Percentiles rank a stretch among this genome's conserved stretches.
These are phyloP conservation scores for Amanita phalloides DNA, from an alignment of 768 basidiomycete genomes.

Conservation along the genomic window DNA sequence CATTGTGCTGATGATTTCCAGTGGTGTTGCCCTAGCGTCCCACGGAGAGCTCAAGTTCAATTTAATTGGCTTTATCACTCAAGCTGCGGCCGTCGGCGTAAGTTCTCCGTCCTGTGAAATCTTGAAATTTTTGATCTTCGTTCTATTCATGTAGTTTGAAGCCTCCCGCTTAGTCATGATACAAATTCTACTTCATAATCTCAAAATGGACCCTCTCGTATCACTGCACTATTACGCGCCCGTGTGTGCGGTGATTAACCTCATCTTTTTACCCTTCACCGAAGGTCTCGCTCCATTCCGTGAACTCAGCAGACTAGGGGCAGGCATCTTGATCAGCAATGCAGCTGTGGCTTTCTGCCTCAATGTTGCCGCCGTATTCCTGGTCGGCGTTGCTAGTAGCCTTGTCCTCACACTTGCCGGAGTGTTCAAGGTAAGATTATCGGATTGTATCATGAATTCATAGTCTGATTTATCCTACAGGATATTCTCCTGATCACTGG, in stretches of 20 bases:
- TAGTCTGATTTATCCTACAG: conserved; percentile 22
- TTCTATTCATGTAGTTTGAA: conserved; percentile 53
- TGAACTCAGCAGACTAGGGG: conserved; percentile 54
- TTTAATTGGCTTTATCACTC: conserved; percentile 77
- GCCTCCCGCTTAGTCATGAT: conserved; percentile 94
- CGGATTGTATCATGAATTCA: not conserved
- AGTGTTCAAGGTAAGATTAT: conserved; percentile 66
- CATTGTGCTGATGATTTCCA: conserved; percentile 87
- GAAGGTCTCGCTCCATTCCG: conserved; percentile 86
- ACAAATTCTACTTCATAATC: conserved; percentile 84
- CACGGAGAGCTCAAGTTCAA: conserved; percentile 85
- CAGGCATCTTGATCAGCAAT: conserved; percentile 68
- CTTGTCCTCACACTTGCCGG: conserved; percentile 89
- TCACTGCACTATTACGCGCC: conserved; percentile 96
- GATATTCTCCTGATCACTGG: conserved; percentile 93
- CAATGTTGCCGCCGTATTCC: conserved; percentile 90
- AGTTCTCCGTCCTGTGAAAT: conserved; percentile 19
- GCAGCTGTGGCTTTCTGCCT: conserved; percentile 81
- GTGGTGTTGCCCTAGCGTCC: conserved; percentile 82
- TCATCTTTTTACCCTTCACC: conserved; percentile 79
- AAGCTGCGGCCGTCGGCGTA: conserved; percentile 78
- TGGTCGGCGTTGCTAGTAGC: conserved; percentile 82
- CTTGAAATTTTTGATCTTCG: no score
- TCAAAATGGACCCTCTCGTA: conserved; percentile 96
- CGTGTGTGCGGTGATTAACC: conserved; percentile 87